A percentile compares a stretch with the other conserved stretches of the same genome.
These are phyloP conservation scores for Lactifluus piperatus DNA, from an alignment of 768 basidiomycete species.

Conservation along the genomic window DNA sequence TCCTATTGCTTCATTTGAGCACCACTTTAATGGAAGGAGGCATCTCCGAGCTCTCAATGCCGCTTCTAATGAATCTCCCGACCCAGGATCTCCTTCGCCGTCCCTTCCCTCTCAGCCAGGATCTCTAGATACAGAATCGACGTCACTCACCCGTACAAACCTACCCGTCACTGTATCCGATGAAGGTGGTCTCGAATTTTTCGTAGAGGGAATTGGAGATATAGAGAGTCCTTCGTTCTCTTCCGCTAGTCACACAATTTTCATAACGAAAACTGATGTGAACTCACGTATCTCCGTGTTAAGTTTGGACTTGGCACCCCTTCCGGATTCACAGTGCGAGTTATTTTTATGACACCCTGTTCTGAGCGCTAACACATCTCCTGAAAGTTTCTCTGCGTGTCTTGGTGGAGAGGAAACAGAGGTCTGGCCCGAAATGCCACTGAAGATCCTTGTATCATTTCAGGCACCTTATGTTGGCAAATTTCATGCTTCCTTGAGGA, in stretches of 20 bases:
- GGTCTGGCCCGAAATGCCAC: not conserved
- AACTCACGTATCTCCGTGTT: not conserved
- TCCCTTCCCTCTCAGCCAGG: not conserved
- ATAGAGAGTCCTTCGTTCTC: not conserved
- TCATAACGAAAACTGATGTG: not conserved
- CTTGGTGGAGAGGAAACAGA: not conserved
- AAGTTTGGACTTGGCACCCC: not conserved
- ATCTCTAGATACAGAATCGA: not conserved
- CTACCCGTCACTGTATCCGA: slow-evolving; percentile 1
- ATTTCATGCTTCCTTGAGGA: not conserved
- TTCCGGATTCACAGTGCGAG: not conserved
- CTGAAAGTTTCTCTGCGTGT: not conserved
- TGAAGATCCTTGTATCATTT: slow-evolving; percentile 1
- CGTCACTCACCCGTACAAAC: not conserved
- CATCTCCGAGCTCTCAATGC: slow-evolving; percentile 7
- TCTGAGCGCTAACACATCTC: not conserved
- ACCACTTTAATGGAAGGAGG: not conserved
- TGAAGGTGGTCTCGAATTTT: slow-evolving; percentile 7
- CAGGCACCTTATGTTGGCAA: not conserved
- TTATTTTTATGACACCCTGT: not conserved
- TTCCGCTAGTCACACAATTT: not conserved
- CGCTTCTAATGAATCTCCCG: not conserved
- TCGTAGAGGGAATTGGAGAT: not conserved
- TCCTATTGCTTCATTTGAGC: not conserved
- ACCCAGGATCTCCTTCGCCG: not conserved